Conservation (phyloP, 371 early-diverging fungal genomes). For the Rhizopus microsporus region DNA sequence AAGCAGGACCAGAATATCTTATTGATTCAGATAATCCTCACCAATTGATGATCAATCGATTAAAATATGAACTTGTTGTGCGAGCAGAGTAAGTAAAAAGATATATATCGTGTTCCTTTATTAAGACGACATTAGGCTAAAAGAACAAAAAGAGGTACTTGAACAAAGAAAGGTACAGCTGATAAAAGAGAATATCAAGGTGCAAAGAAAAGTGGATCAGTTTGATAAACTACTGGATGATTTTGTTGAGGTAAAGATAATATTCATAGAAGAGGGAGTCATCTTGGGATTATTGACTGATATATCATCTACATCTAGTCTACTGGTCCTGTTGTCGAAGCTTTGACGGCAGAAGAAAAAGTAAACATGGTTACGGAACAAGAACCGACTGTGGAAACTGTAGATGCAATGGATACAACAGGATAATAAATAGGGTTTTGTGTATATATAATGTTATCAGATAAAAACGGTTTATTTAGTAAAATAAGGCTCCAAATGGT, state of each 20-base stretch:
- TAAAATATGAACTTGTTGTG: conserved; percentile 46
- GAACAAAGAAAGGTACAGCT: conserved; percentile 33
- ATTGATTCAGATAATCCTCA: conserved; percentile 38
- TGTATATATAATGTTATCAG: conserved; percentile 1
- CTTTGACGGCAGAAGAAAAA: conserved; percentile 18
- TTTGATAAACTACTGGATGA: conserved; percentile 46
- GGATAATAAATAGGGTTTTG: conserved; percentile 5
- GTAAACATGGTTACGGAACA: background rate
- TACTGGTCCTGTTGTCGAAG: conserved; percentile 25
- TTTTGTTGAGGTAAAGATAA: conserved; percentile 38
- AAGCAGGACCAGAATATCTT: conserved; percentile 36
- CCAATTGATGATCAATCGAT: conserved; percentile 44
- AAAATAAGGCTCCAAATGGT: background rate
- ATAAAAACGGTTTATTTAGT: conserved; percentile 47
- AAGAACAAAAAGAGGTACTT: conserved; percentile 43
- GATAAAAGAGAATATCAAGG: conserved; percentile 46
- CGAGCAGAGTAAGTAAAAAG: conserved; percentile 32
- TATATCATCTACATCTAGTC: conserved; percentile 14
- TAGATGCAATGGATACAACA: conserved; percentile 22
- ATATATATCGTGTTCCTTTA: background rate
- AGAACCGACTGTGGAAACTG: conserved; percentile 1
- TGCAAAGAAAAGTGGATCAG: conserved; percentile 42
- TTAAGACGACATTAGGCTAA: conserved; percentile 24
- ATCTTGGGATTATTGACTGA: background rate
- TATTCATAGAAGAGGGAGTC: background rate